Evolutionary conservation across 2,329 filamentous ascomycete genomes (phyloP), one percentile per base, ranked within the genome.

Genomic region (Fusarium transvaalense): DNA sequence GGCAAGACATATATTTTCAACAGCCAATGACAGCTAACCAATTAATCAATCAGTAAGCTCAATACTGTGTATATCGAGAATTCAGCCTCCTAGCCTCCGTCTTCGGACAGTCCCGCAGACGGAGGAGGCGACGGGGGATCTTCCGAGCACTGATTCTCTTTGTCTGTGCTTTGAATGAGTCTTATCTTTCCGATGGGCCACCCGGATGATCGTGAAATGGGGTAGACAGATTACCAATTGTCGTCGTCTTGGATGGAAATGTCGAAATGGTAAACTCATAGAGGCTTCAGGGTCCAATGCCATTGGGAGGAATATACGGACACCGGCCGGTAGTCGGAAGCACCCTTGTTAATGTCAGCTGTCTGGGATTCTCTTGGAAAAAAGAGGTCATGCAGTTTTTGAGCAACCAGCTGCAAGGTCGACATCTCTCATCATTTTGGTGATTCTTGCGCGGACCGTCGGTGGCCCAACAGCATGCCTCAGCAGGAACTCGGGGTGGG

Each of bases 401-500:
- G 25, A 54, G 23, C 15, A 27, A 50, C 46, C 46, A 37, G 32
- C 52, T 41, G 38, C 45, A 61, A 38, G 23, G 32, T 29, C 34
- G 51, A 47, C 50, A 60, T 61, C 62, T 63, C 65, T 61, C 64
- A 61, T 61, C 55, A 71, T 56, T 62, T 58, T 56, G 23, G 39
- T 31, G 25, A 50, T 45, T 57, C 51, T 56, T 64, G 56, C 51
- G 73, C 73, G 73, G 73, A 71, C 59, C 73, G 73, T 75, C 73
- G 73, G 73, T 75, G 72, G 71, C 58, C 67, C 67, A 74, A 68
- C 69, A 61, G 57, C 47, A 59, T 66, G 47, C 53, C 55, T 61
- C 66, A 72, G 60, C 69, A 75, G 73, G 73, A 75, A 75, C 71
- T 75, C 73, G 73, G 73, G 73, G 73, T 74, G 73, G 73, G 54